Conservation (phyloP, 441 rosid genomes). For the Pelargonium fulgidum region DNA sequence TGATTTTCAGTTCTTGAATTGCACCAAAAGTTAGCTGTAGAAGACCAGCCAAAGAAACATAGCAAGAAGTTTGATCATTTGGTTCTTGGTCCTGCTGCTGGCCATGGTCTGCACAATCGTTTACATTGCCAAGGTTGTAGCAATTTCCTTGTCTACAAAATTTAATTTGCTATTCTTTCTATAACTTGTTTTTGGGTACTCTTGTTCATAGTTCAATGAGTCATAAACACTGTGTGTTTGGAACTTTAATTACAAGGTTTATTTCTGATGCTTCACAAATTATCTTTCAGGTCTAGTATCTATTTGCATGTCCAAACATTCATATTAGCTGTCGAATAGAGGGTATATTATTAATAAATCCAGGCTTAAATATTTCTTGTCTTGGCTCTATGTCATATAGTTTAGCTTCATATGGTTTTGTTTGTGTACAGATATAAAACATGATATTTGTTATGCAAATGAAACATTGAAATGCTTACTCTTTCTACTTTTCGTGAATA, state of each 20-base stretch:
- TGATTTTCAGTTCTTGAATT: slow-evolving; percentile 39
- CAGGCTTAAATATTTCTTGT: too few species aligned
- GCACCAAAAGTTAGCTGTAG: slow-evolving; percentile 27
- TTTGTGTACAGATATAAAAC: neutral
- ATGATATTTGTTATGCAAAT: neutral
- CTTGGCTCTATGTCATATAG: too few species aligned
- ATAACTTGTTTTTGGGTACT: neutral
- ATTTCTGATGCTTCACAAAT: neutral
- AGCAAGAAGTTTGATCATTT: slow-evolving; percentile 61
- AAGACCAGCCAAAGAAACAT: slow-evolving; percentile 28
- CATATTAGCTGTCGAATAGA: too few species aligned
- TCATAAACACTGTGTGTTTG: neutral
- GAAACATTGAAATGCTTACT: neutral
- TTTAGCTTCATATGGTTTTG: neutral
- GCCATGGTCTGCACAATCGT: slow-evolving; percentile 69
- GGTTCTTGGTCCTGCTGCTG: slow-evolving; percentile 66
- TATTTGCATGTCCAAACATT: too few species aligned
- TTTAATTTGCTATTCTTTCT: neutral
- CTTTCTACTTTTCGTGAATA: neutral
- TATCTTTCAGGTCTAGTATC: neutral
- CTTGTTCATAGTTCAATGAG: neutral
- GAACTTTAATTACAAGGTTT: neutral
- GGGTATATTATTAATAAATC: too few species aligned
- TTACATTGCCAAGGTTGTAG: slow-evolving; percentile 69
- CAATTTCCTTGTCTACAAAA: neutral